Base-by-base conservation (phyloP, 2,329 filamentous ascomycete species). In the Daldinia eschscholtzii region DNA sequence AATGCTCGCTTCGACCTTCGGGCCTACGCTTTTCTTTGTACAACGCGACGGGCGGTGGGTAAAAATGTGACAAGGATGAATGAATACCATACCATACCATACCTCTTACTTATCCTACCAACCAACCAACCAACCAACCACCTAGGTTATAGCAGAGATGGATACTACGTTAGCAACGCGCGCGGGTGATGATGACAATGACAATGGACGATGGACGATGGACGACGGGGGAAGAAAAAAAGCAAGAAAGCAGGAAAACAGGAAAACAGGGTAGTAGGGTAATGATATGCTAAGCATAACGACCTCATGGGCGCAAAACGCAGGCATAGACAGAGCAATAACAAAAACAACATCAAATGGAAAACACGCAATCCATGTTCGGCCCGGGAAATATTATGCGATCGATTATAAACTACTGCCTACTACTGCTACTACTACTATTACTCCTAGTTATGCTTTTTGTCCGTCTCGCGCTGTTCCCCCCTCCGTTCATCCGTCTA, bases 261-360 rank as follows among this genome's bases (percentile, higher is more conserved):
- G 44, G 18, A 42, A 4, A 6, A 6, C 18, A 42, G 15, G 39
- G 39, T 26, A 46, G 42, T 10, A 46, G 18, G 18, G 42, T 52
- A 52, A 52, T 33, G 33, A 52, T 18, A 52, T 52, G 46, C 26
- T 52, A 52, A 33, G 46, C 46, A 52, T 48, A 28, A 33, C 12
- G 0, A 44, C 5, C 10, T 50, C 6, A 52, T 52, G 18, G 6
- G 20, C 9, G 46, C 46, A 20, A 18, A 52, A 52, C 26, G 46
- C 15, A 42, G 6, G 20, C 6, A 18, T 18, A 42, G 41, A 42
- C 41, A 42, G 9, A 42, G 9, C 2, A 9, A 20, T 20, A 42
- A 42, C 41, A 42, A 42, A 35, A 35, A 9, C 33, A 35, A 9
- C 33, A 35, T 35, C 33, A 35, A 35, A 9, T 35, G 6, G 33